Conservation (phyloP, 1,284 basidiomycete genomes). For the Phaffia rhodozyma region DNA sequence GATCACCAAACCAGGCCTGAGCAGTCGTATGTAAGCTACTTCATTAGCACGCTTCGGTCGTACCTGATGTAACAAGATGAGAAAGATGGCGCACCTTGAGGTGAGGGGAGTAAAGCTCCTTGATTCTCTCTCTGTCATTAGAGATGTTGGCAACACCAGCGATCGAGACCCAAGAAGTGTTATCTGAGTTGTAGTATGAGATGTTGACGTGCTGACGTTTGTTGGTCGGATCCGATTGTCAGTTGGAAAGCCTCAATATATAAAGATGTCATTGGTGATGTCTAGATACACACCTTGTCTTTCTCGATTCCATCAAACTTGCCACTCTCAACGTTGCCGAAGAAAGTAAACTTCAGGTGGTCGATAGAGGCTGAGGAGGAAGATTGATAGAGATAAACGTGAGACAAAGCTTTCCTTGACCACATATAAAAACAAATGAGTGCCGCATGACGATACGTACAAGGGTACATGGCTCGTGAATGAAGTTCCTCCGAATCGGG, state of each 20-base stretch:
- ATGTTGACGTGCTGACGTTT: conserved; percentile 52
- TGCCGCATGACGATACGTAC: neutral
- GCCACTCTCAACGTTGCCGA: conserved; percentile 49
- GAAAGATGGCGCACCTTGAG: neutral
- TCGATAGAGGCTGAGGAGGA: neutral
- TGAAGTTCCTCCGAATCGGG: conserved; percentile 53
- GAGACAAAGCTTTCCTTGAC: too few species aligned
- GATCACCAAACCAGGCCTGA: conserved; percentile 67
- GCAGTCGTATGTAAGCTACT: conserved; percentile 19
- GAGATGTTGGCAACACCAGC: conserved; percentile 57
- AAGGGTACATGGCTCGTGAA: conserved; percentile 61
- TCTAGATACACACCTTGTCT: conserved; percentile 33
- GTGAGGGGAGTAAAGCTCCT: conserved; percentile 51
- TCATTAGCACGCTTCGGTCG: neutral
- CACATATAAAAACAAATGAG: neutral
- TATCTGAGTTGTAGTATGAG: conserved; percentile 54
- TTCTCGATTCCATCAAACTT: conserved; percentile 50
- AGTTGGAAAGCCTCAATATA: neutral
- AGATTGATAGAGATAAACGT: too few species aligned
- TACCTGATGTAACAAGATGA: neutral
- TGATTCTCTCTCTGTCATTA: conserved; percentile 51
- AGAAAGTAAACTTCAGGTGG: conserved; percentile 42
- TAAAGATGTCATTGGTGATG: neutral
- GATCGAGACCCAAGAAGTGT: conserved; percentile 69
- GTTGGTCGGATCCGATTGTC: neutral